Base-by-base conservation (phyloP, 2,329 filamentous ascomycete genomes). In the Ceratocystis diversiconidia region DNA sequence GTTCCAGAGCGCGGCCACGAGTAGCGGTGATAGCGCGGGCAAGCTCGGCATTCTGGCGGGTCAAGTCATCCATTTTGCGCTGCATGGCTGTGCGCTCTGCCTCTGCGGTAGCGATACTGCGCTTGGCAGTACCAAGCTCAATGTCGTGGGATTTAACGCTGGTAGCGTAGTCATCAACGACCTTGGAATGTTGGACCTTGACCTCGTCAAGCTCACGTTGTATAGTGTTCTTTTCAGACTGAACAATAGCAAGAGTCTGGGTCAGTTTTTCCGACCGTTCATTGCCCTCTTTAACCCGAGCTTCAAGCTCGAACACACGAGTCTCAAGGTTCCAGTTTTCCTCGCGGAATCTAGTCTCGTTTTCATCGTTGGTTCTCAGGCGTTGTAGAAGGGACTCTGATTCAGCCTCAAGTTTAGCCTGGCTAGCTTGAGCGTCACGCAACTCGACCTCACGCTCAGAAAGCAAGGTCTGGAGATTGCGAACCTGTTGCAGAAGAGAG, bases 301-400 rank as follows among this genome's bases (percentile, higher is more conserved):
- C 82, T 63, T 88, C 81, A 52, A 92, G 79, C 69, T 97, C 92
- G 71, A 96, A 94, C 25, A 95, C 82, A 71, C 91, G 89, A 0
- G 92, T 95, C 75, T 99, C 94, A 46, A 99, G 81, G 69, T 89
- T 92, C 94, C 94, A 99, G 74, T 97, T 99, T 75, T 97, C 94
- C 72, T 99, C 94, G 76, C 96, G 97, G 78, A 95, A 96, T 63
- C 90, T 87, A 72, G 95, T 88, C 74, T 99, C 94, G 73, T 89
- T 96, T 75, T 99, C 94, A 71, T 96, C 92, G 50, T 96, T 79
- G 5, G 83, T 82, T 72, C 89, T 88, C 69, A 97, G 79, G 43
- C 91, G 85, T 73, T 95, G 89, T 64, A 87, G 83, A 69, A 95
- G 83, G 2, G 82, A 84, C 73, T 95, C 88, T 0, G 86, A 83